Conservation (phyloP, 306 rosid species). For the Argentina anserina region DNA sequence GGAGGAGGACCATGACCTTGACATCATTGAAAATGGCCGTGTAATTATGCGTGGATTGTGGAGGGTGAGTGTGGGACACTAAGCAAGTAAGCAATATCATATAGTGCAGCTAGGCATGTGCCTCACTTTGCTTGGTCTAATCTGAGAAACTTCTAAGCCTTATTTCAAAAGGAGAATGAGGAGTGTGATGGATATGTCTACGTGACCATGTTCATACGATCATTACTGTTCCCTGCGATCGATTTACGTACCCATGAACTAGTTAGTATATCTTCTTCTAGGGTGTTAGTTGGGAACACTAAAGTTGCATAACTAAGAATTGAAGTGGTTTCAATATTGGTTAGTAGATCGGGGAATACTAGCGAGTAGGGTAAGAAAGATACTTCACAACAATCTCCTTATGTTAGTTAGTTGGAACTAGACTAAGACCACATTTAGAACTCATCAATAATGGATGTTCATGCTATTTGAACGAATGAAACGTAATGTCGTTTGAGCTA, state of each 20-base stretch:
- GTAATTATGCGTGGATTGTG: constrained; percentile 73
- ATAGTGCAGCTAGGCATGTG: constrained; percentile 50
- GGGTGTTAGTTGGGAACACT: background rate
- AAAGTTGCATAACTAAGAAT: background rate
- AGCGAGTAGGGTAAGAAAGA: background rate
- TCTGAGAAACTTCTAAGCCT: constrained; percentile 28
- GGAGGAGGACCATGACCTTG: background rate
- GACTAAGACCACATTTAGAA: background rate
- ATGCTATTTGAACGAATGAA: background rate
- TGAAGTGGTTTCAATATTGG: background rate
- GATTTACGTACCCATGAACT: background rate
- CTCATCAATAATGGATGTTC: background rate
- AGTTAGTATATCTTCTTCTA: background rate
- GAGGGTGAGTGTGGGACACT: constrained; percentile 61
- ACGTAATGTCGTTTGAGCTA: background rate
- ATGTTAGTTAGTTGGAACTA: background rate
- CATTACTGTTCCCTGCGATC: background rate
- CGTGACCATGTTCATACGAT: background rate
- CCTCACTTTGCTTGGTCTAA: constrained; percentile 33
- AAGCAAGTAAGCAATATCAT: constrained; percentile 39
- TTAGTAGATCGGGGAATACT: background rate
- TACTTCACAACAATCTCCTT: background rate
- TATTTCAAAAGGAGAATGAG: background rate
- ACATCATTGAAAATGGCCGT: constrained; percentile 22
- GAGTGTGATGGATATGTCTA: background rate